These are phyloP conservation scores for Exophiala viscosa DNA, from an alignment of 2,329 filamentous ascomycete species.

Conservation along the genomic window DNA sequence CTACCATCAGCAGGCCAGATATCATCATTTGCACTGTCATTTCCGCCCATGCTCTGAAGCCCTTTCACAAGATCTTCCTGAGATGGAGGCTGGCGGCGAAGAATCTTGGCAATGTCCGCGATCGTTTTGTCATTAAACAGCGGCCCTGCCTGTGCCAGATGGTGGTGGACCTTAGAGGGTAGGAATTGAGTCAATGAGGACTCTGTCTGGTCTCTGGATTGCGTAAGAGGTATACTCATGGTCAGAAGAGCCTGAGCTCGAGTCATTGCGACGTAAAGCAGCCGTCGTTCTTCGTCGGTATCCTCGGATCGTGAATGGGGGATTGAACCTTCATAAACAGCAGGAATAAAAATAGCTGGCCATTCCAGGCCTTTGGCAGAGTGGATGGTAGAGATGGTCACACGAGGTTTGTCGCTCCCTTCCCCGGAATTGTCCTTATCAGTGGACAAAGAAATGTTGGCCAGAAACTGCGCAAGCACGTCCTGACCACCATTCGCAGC, in stretches of 20 bases:
- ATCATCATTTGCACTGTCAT: slow-evolving; percentile 61
- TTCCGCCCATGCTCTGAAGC: slow-evolving; percentile 38
- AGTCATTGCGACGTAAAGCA: slow-evolving; percentile 97
- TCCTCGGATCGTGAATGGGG: slow-evolving; percentile 86
- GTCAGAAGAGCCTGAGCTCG: slow-evolving; percentile 82
- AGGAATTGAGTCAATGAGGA: slow-evolving; percentile 72
- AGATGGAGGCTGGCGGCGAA: slow-evolving; percentile 60
- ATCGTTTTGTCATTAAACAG: slow-evolving; percentile 62
- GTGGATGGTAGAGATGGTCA: slow-evolving; percentile 95
- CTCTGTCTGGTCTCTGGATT: slow-evolving; percentile 57
- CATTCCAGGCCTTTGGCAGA: slow-evolving; percentile 94
- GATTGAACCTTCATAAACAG: slow-evolving; percentile 83
- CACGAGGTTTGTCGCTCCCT: slow-evolving; percentile 51
- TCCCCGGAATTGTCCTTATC: slow-evolving; percentile 65
- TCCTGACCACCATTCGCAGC: slow-evolving; percentile 53
- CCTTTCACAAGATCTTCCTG: slow-evolving; percentile 52
- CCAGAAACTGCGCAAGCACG: slow-evolving; percentile 73
- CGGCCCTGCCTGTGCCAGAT: slow-evolving; percentile 62
- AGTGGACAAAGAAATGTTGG: slow-evolving; percentile 81
- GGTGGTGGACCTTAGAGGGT: slow-evolving; percentile 50
- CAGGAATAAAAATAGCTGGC: slow-evolving; percentile 91
- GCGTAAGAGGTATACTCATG: slow-evolving; percentile 72
- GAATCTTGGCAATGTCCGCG: slow-evolving; percentile 65
- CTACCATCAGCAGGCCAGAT: slow-evolving; percentile 62
- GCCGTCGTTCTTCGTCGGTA: slow-evolving; percentile 75